Evolutionary conservation across 2,329 filamentous ascomycete species (phyloP).

Genomic region (Colletotrichum incanum): DNA sequence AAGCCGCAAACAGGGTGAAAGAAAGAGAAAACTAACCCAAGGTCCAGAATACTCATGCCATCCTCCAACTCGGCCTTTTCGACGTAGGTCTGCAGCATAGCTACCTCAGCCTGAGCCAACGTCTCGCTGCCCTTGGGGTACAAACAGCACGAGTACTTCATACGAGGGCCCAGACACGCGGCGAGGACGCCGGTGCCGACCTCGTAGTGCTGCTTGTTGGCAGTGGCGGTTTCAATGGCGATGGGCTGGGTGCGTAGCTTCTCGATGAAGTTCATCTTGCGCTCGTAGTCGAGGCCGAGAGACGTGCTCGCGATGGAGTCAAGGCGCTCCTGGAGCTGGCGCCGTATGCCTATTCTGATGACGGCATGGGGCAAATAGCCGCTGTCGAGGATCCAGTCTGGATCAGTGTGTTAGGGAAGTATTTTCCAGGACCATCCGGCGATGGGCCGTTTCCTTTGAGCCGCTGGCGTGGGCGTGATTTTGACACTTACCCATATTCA

Average conservation of each 20-base stretch:
- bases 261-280: constrained; percentile 76
- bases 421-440: not conserved
- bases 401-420: constrained; percentile 17
- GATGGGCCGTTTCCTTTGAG: not conserved
- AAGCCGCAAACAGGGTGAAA: constrained; percentile 32
- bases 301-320: constrained; percentile 68
- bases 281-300: constrained; percentile 66
- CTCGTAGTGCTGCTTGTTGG: constrained; percentile 82
- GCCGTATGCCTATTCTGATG: constrained; percentile 76
- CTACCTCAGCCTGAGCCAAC: constrained; percentile 76
- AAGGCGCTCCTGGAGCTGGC: constrained; percentile 75
- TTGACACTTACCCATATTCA: constrained; percentile 37
- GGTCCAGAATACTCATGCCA: constrained; percentile 74
- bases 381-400: constrained; percentile 74
- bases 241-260: constrained; percentile 74
- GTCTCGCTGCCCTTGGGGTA: constrained; percentile 75
- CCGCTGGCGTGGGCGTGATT: not conserved
- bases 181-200: constrained; percentile 76
- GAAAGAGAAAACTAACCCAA: constrained; percentile 63
- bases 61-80: constrained; percentile 72
- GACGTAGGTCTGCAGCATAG: constrained; percentile 76
- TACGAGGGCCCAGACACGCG: constrained; percentile 75
- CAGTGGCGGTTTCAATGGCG: constrained; percentile 76
- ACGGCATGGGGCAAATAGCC: constrained; percentile 76
- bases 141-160: constrained; percentile 81